Percentiles rank a stretch among this genome's conserved stretches.
Conservation (phyloP, 2,329 filamentous ascomycete genomes). For the Paraconiothyrium brasiliense region DNA sequence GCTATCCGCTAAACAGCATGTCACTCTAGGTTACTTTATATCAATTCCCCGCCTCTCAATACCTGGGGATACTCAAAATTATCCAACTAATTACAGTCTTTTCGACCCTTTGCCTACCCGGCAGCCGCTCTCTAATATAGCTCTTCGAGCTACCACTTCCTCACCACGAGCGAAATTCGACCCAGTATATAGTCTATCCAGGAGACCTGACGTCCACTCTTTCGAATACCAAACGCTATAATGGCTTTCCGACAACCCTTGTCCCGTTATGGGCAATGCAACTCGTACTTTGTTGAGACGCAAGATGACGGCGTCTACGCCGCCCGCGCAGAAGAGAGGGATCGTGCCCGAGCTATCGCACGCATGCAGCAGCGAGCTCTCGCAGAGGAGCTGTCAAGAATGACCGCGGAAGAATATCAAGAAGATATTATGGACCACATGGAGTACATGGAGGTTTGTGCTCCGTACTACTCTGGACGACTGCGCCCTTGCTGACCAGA, state of each 20-base stretch:
- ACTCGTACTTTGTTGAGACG: conserved; percentile 73
- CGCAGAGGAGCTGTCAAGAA: conserved; percentile 84
- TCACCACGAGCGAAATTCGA: conserved; percentile 36
- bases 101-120: conserved; percentile 54
- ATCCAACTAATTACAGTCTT: conserved; percentile 69
- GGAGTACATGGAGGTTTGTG: conserved; percentile 86
- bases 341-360: conserved; percentile 80
- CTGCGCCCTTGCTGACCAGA: conserved; percentile 34
- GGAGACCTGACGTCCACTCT: conserved; percentile 60
- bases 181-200: conserved; percentile 53
- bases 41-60: conserved; percentile 47
- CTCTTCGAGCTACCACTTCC: conserved; percentile 55
- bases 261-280: conserved; percentile 69
- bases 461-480: conserved; percentile 13
- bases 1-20: conserved; percentile 26
- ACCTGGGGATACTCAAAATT: conserved; percentile 51
- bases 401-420: conserved; percentile 88
- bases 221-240: conserved; percentile 51
- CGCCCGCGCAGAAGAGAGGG: conserved; percentile 72
- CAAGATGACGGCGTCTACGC: conserved; percentile 63
- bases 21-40: conserved; percentile 48
- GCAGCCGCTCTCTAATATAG: conserved; percentile 62
- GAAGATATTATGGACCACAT: conserved; percentile 95
- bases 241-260: conserved; percentile 66
- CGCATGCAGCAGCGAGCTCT: conserved; percentile 87